Evolutionary conservation across 106 monocot species (phyloP), one percentile per base, ranked within the genome.

Genomic region (Phalaenopsis aphrodite): DNA sequence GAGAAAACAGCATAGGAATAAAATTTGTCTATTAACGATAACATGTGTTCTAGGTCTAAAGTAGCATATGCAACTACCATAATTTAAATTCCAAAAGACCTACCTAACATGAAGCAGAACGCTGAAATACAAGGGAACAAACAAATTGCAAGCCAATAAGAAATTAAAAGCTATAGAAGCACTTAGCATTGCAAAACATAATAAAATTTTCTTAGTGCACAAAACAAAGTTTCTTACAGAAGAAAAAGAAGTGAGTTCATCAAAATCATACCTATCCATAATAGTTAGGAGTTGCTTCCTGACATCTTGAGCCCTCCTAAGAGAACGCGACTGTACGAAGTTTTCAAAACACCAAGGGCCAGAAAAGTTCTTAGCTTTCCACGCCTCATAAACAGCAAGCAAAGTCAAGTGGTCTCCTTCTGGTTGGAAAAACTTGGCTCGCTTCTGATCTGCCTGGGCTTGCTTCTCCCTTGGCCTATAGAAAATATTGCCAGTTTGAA

Each of bases 281-380:
- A 96, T 96, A 77, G 93, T 88, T 23, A 96, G 93, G 12, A 96
- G 88, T 79, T 96, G 96, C 83, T 96, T 96, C 55, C 96, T 84
- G 39, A 96, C 96, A 87, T 96, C 96, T 77, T 96, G 96, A 46
- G 96, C 96, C 64, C 96, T 88, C 82, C 93, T 91, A 5, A 96
- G 88, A 10, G 93, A 94, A 68, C 96, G 91, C 55, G 93, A 90
- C 61, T 96, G 96, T 8, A 96, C 93, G 85, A 96, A 96, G 77
- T 96, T 96, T 85, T 96, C 96, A 85, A 93, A 96, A 81, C 96
- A 96, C 96, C 96, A 96, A 23, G 96, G 96, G n/a, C 90, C 93
- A 24, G 96, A 96, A 76, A 96, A 96, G 57, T 94, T 96, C 57
- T 96, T 96, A 9, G 96, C 96, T 81, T 96, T 96, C 96, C 96